phyloP scores from a whole-genome alignment of 73 alveolate genomes.

The Effrenium voratum region DNA sequence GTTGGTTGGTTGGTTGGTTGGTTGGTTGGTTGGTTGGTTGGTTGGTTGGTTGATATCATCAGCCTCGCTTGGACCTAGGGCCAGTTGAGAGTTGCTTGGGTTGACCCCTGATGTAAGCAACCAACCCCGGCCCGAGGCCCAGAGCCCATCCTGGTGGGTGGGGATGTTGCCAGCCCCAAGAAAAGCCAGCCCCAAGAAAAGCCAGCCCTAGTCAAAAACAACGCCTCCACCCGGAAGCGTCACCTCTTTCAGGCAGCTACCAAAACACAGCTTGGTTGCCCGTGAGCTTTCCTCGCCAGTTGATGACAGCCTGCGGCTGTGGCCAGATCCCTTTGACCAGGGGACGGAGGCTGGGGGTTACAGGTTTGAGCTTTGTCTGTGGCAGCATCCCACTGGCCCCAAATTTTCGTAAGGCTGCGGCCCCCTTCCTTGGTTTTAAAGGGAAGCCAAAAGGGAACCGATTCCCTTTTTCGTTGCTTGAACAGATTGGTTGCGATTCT shows the following conservation, averaged over 20 bases:
- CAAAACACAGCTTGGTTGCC: background rate
- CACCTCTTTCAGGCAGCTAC: background rate
- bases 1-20: too few species aligned
- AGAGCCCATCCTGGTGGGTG: background rate
- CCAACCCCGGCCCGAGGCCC: background rate
- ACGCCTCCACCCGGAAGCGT: background rate
- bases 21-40: too few species aligned
- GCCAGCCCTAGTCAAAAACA: background rate
- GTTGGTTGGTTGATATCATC: too few species aligned
- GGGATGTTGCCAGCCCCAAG: background rate
- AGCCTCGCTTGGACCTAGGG: too few species aligned
- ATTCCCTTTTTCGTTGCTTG: background rate
- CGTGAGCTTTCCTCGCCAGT: background rate
- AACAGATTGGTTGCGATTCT: background rate
- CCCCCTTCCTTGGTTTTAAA: background rate
- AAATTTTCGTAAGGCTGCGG: background rate
- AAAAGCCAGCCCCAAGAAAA: background rate
- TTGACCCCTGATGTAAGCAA: too few species aligned
- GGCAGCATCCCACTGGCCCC: background rate
- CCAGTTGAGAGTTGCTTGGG: too few species aligned
- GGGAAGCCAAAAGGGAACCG: background rate
- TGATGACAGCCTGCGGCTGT: background rate
- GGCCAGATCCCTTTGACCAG: conserved; percentile 38
- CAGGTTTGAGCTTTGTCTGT: background rate
- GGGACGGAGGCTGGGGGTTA: background rate